Percentiles rank a stretch among this genome's conserved stretches.
Evolutionary conservation across 805 yeast species (phyloP).

Genomic region (Lipomyces japonicus): DNA sequence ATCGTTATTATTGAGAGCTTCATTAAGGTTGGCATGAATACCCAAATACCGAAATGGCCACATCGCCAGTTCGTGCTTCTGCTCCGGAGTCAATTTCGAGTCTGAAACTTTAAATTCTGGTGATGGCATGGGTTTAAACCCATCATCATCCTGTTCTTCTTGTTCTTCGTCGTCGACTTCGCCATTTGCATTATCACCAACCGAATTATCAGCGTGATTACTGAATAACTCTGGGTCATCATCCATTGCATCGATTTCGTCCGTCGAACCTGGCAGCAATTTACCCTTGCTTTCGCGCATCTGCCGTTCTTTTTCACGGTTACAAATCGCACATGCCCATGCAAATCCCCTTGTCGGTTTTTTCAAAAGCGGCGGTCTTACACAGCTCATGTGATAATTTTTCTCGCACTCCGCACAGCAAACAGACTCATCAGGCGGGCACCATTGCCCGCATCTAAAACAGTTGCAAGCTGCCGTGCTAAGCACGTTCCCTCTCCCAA

Average conservation of each 20-base stretch:
- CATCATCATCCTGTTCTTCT: conserved; percentile 13
- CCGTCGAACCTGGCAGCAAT: conserved; percentile 16
- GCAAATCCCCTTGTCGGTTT: conserved; percentile 85
- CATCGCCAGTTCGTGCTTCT: conserved; percentile 32
- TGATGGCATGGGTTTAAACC: conserved; percentile 4
- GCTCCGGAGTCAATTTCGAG: conserved; percentile 32
- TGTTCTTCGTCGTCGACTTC: not conserved
- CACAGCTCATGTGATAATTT: conserved; percentile 73
- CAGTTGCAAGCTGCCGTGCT: conserved; percentile 65
- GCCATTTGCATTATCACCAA: not conserved
- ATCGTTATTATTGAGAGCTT: conserved; percentile 71
- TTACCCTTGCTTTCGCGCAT: conserved; percentile 39
- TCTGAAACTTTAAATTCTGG: conserved; percentile 33
- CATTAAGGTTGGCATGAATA: conserved; percentile 67
- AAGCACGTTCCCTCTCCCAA: conserved; percentile 59
- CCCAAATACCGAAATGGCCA: conserved; percentile 84
- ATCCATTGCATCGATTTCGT: conserved; percentile 8
- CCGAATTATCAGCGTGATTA: not conserved
- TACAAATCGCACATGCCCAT: conserved; percentile 83
- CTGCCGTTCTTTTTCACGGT: conserved; percentile 53
- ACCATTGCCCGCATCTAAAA: conserved; percentile 80
- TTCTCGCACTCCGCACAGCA: conserved; percentile 73
- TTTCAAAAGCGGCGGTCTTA: conserved; percentile 74
- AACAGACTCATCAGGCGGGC: conserved; percentile 66
- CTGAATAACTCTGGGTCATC: conserved; percentile 3